Conservation (phyloP, 345 rosid genomes). For the Sapria himalayana region DNA sequence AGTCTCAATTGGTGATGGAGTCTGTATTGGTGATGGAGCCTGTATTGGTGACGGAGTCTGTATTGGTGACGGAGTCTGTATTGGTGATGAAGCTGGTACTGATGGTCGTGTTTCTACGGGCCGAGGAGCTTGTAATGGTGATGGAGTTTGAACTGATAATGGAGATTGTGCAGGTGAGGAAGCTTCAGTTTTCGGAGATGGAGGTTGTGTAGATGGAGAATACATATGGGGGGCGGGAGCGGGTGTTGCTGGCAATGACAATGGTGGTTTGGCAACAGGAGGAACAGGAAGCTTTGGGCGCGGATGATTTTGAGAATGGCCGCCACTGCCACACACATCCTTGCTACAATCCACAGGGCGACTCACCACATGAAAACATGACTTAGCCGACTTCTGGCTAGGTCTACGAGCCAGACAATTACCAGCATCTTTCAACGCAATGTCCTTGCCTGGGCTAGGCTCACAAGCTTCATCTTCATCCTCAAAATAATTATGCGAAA, state of each 20-base stretch:
- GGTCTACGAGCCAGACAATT: slow-evolving; percentile 40
- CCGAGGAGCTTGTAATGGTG: background rate
- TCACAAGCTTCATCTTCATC: slow-evolving; percentile 26
- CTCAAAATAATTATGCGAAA: slow-evolving; percentile 36
- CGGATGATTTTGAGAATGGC: background rate
- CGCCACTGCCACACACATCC: slow-evolving; percentile 19
- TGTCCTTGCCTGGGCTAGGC: slow-evolving; percentile 10
- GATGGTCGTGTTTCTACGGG: slow-evolving; percentile 1
- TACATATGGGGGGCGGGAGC: slow-evolving; percentile 4
- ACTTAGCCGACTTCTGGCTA: slow-evolving; percentile 16
- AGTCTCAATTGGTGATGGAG: background rate
- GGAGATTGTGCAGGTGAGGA: slow-evolving; percentile 1
- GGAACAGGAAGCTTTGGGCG: too few species aligned
- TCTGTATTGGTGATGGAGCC: slow-evolving; percentile 1
- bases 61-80: slow-evolving; percentile 6
- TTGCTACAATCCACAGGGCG: slow-evolving; percentile 54
- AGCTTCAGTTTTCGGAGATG: slow-evolving; percentile 7
- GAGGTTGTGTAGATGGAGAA: slow-evolving; percentile 8
- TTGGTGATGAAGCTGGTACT: background rate
- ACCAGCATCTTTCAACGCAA: slow-evolving; percentile 19
- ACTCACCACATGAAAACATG: slow-evolving; percentile 26
- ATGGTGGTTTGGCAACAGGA: slow-evolving; percentile 6
- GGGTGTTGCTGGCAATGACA: too few species aligned
- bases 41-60: slow-evolving; percentile 5
- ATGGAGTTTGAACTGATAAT: background rate